phyloP scores from a whole-genome alignment of 1,284 basidiomycete genomes.

The Puccinia hordei region DNA sequence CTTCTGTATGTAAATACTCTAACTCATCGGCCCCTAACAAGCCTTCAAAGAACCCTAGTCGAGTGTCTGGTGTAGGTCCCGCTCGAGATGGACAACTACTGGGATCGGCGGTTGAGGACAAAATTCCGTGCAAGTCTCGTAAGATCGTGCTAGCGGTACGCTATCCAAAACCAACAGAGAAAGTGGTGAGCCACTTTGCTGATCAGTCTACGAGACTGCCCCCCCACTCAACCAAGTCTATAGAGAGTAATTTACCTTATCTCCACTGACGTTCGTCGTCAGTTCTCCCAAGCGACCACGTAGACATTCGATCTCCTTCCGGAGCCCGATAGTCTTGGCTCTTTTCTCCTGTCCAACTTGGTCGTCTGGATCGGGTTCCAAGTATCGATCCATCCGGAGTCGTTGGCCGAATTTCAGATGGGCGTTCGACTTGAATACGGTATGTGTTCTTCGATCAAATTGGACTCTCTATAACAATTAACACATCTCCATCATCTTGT shows the following conservation, averaged over 20 bases:
- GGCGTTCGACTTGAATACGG: slow-evolving; percentile 92
- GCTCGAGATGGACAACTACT: slow-evolving; percentile 55
- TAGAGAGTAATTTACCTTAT: slow-evolving; percentile 60
- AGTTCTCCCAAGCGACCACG: slow-evolving; percentile 69
- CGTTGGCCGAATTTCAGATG: slow-evolving; percentile 87
- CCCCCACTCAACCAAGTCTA: not conserved
- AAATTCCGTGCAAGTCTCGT: slow-evolving; percentile 57
- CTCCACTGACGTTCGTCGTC: slow-evolving; percentile 68
- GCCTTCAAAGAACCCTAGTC: slow-evolving; percentile 51
- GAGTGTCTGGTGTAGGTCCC: slow-evolving; percentile 51
- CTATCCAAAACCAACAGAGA: slow-evolving; percentile 54
- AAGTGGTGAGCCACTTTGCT: no score
- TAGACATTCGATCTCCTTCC: slow-evolving; percentile 66
- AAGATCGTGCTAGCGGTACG: slow-evolving; percentile 66
- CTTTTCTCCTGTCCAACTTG: slow-evolving; percentile 66
- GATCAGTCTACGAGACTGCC: not conserved
- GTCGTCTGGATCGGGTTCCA: slow-evolving; percentile 69
- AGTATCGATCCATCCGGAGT: slow-evolving; percentile 87
- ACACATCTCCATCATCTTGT: not conserved
- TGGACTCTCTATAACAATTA: slow-evolving; percentile 75
- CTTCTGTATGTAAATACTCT: slow-evolving; percentile 60
- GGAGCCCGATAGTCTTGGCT: slow-evolving; percentile 69
- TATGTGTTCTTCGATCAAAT: slow-evolving; percentile 85
- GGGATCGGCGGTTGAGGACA: slow-evolving; percentile 33
- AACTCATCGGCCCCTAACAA: slow-evolving; percentile 61